Conservation (phyloP, 768 basidiomycete species). For the Serendipita vermifera region DNA sequence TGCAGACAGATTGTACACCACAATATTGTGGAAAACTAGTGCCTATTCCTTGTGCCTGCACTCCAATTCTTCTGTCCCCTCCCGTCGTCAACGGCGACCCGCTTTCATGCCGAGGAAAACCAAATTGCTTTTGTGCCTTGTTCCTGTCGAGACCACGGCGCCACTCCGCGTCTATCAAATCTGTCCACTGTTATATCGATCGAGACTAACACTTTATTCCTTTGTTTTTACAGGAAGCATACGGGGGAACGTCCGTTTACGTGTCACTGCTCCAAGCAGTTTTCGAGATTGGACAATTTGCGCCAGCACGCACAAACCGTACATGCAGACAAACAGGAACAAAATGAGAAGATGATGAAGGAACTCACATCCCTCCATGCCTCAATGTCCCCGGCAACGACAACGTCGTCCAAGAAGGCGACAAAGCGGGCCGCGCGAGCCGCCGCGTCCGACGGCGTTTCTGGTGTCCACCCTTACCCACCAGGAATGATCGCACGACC, state of each 20-base stretch:
- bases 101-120: neutral
- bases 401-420: conserved; percentile 9
- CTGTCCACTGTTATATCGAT: neutral
- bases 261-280: conserved; percentile 92
- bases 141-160: conserved; percentile 8
- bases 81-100: conserved; percentile 9
- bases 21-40: too few species aligned
- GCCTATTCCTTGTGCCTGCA: neutral
- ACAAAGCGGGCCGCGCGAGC: conserved; percentile 3
- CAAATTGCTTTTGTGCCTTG: neutral
- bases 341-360: conserved; percentile 86
- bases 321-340: conserved; percentile 76
- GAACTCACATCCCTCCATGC: conserved; percentile 76
- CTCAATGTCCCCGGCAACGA: conserved; percentile 47
- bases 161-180: neutral
- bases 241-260: conserved; percentile 94
- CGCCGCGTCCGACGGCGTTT: too few species aligned
- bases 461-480: neutral
- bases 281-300: conserved; percentile 91
- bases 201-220: neutral
- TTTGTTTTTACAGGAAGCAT: conserved; percentile 75
- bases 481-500: neutral
- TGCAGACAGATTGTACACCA: too few species aligned
- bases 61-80: neutral
- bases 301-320: conserved; percentile 96